phyloP scores from a whole-genome alignment of 208 protist genomes.

The Leptomonas seymouri region DNA sequence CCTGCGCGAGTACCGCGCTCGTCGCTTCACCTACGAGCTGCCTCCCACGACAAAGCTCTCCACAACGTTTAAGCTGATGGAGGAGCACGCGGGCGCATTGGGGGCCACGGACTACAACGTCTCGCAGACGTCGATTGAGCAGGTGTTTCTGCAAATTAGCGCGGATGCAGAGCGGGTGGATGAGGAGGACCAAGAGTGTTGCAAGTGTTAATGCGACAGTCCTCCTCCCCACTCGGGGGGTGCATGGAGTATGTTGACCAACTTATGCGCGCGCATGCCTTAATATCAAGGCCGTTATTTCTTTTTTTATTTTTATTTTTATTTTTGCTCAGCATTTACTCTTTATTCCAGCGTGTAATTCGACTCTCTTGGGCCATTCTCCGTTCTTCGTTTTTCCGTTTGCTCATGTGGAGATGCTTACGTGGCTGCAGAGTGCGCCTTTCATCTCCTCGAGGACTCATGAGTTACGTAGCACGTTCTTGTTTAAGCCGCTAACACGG shows the following conservation, averaged over 20 bases:
- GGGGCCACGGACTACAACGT: constrained; percentile 72
- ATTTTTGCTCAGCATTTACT: constrained; percentile 1
- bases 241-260: too few species aligned
- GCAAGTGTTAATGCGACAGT: constrained; percentile 20
- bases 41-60: constrained; percentile 36
- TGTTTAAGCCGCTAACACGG: too few species aligned
- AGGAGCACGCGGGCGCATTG: constrained; percentile 37
- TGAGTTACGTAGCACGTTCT: too few species aligned
- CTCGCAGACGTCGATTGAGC: constrained; percentile 79
- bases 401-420: too few species aligned
- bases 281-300: too few species aligned
- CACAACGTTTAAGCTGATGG: constrained; percentile 41
- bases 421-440: too few species aligned
- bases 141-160: constrained; percentile 79
- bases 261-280: too few species aligned
- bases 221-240: too few species aligned
- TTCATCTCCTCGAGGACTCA: too few species aligned
- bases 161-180: constrained; percentile 39
- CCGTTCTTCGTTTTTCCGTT: too few species aligned
- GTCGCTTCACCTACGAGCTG: constrained; percentile 55
- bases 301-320: background rate
- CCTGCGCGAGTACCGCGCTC: constrained; percentile 41
- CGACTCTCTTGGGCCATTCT: too few species aligned
- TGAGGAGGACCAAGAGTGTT: constrained; percentile 24
- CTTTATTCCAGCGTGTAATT: too few species aligned